Evolutionary conservation across 768 basidiomycete species (phyloP), one percentile per base, ranked within the genome.

Genomic region (Leccinum uliginosum): DNA sequence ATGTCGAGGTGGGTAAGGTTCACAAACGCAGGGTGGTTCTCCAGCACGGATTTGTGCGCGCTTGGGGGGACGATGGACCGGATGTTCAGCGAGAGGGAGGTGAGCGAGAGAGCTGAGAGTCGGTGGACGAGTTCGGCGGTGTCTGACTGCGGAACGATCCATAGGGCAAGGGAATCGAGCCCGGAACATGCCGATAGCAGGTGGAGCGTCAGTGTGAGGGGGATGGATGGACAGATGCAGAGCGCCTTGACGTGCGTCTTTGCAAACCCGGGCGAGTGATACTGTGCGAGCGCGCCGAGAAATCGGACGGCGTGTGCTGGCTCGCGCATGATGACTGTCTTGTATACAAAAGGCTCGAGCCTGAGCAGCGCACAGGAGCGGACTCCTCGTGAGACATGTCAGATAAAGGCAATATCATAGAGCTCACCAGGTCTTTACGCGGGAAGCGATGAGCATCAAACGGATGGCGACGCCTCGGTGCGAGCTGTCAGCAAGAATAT

Each of bases 341-440:
- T 56, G 47, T 67, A 65, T 17, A 65, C 50, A 47, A 65, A 59
- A 4, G 52, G 50, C 47, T 67, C 61, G n/a, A 67, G 45, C 66
- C 66, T 67, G 53, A 10, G 27, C n/a, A 27, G 1, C 26, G 6
- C 27, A 34, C 30, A 38, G 17, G 17, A 35, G 35, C 8, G 17
- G 17, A 2, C 1, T n/a, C 35, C 17, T 38, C 35, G 35, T 40
- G 8, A 40, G 38, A 40, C 10, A 15, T 2, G 38, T 19, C n/a
- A n/a, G 9, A 40, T 6, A n/a, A 40, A 10, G 38, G 35, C 17
- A 38, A 38, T 38, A 38, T 3, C 17, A n/a, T n/a, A n/a, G 38
- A 8, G 51, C 61, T 51, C 30, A 30, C 66, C 66, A 67, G 5
- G 29, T 14, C 35, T 63, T 57, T 10, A 61, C 59, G 27, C 62